Evolutionary conservation across 2,329 filamentous ascomycete species (phyloP), one percentile per base, ranked within the genome.

Genomic region (Colletotrichum cuscutae): DNA sequence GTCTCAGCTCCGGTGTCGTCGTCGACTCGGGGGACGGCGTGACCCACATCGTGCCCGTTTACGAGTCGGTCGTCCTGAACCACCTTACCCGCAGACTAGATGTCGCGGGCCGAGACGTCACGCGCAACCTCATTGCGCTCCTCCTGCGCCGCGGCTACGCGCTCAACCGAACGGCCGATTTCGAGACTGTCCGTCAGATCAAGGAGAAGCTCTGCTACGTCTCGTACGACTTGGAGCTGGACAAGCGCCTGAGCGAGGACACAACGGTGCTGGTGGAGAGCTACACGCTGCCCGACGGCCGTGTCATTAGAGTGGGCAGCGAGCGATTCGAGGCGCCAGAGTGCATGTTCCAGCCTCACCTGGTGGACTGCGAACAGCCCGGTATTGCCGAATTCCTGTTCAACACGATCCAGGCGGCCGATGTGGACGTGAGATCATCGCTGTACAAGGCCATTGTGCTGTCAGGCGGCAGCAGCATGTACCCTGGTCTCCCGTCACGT

Each of bases 181-280:
- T 99, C 83, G 97, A 99, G 85, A 99, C 97, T 4, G 97, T 99
- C 69, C 94, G 97, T 75, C 96, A 98, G 84, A 98, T 99, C 87
- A 99, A 99, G 87, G 97, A 99, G 89, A 99, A 99, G 89, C 93
- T 99, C 64, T 98, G 97, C 89, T 99, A 99, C 83, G 96, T 99
- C 70, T 98, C 95, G 13, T 99, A 98, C 87, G 97, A 99, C 83
- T 90, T 99, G 70, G 95, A 97, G 84, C 89, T 99, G 68, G 97
- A 99, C 87, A 95, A 98, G 86, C 92, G 94, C 77, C 91, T 99
- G 76, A 97, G 94, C 80, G 97, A 99, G 85, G 97, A 99, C 79
- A 99, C 97, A 19, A 99, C 97, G 1, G 95, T 98, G 9, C 88
- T 99, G 68, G 97, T 99, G 12, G 97, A 99, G 85, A 97, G 94